These are phyloP conservation scores for Carex myosuroides DNA, from an alignment of 176 grass and related monocot genomes.

Conservation along the genomic window DNA sequence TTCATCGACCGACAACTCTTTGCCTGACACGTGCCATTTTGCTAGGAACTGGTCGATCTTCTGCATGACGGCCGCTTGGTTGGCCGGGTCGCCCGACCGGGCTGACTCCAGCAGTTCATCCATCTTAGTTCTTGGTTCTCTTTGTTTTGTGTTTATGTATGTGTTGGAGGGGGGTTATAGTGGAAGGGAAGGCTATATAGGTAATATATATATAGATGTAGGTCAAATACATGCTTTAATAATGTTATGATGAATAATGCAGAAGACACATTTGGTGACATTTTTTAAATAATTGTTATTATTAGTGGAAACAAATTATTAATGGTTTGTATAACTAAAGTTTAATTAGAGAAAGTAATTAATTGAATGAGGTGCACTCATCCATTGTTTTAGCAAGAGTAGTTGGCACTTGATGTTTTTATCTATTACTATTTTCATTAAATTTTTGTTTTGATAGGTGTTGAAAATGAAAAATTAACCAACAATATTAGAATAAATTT, in stretches of 20 bases:
- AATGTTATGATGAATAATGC: not conserved
- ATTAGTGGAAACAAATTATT: not conserved
- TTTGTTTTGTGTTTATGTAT: not conserved
- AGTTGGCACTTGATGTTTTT: not conserved
- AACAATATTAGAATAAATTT: constrained; percentile 10
- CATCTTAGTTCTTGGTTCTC: not conserved
- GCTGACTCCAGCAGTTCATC: constrained; percentile 14
- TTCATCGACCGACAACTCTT: constrained; percentile 9
- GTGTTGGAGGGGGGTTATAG: not conserved
- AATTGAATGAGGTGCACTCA: not conserved
- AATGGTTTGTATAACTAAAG: not conserved
- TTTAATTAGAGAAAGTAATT: not conserved
- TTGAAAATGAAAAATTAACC: not conserved
- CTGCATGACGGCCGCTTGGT: not conserved
- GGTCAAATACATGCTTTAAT: not conserved
- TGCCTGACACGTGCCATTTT: constrained; percentile 21
- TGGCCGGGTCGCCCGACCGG: not conserved
- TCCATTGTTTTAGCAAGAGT: not conserved
- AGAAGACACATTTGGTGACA: not conserved
- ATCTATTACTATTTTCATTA: not conserved
- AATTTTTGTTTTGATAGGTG: not conserved
- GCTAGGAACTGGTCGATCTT: not conserved
- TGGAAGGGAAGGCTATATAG: not conserved
- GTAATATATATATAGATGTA: not conserved
- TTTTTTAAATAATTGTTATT: not conserved